Evolutionary conservation across 1,139 yeast genomes (phyloP), one percentile per base, ranked within the genome.

Genomic region (Debaryomyces udenii): DNA sequence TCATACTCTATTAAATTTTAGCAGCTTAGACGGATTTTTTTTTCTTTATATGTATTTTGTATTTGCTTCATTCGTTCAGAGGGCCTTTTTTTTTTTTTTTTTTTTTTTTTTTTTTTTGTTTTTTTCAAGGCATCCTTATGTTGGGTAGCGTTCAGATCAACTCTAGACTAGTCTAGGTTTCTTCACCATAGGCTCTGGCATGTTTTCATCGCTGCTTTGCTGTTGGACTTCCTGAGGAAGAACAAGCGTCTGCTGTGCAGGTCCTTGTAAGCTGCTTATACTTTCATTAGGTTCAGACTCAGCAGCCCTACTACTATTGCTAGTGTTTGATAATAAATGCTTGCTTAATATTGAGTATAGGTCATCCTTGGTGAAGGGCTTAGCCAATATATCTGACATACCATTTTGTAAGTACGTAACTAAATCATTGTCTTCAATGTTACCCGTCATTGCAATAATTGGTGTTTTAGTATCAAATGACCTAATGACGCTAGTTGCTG

Each of bases 361-460:
- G 57, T 88, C 96, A 50, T 83, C 90, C 57, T 86, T 87, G 4
- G 94, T 85, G 59, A 91, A 91, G 1, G 98, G 98, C 60, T 90
- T 90, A 2, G 96, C 95, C 52, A 91, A 68, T 38, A 90, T 86
- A 62, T 89, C 96, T 42, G 88, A 84, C 90, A 91, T 88, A 3
- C 96, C 97, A 56, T 88, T 90, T 50, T 85, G 86, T 45, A 86
- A 69, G 59, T 89, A 90, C 1, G 87, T 84, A 35, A 86, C 86
- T 44, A 88, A 70, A 62, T 87, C 96, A 50, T 84, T 81, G 50
- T 84, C 87, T 53, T 85, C 86, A 43, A 87, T 86, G 55, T 87
- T 87, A 29, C 96, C 94, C 2, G 96, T 89, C 96, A 91, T 89
- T 33, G 96, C 96, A 48, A 90, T 86, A 48, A 91, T 87, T 4